A percentile compares a stretch with the other conserved stretches of the same genome.
Conservation (phyloP, 352 stramenopile genomes). For the Globisporangium cederbergense region DNA sequence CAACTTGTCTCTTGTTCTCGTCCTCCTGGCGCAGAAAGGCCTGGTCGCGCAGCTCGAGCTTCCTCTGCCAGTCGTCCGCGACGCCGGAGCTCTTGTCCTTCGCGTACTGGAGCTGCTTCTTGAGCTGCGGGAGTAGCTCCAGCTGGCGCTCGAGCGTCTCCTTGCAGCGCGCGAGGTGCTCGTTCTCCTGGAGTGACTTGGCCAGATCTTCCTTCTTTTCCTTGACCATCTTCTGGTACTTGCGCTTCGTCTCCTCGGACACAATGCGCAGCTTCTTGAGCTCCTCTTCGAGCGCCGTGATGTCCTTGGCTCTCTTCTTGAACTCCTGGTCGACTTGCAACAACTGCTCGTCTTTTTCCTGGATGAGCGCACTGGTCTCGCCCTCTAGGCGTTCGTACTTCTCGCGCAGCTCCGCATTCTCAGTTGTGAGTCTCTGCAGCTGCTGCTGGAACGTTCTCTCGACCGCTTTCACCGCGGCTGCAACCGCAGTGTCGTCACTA, state of each 20-base stretch:
- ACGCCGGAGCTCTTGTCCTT: constrained; percentile 38
- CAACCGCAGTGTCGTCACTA: constrained; percentile 6
- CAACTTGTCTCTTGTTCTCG: constrained; percentile 35
- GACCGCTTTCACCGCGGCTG: constrained; percentile 22
- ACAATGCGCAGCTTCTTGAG: constrained; percentile 28
- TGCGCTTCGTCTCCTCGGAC: constrained; percentile 29
- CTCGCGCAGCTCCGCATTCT: constrained; percentile 14
- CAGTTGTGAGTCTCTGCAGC: constrained; percentile 25
- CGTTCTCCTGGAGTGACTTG: constrained; percentile 49
- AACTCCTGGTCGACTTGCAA: constrained; percentile 22
- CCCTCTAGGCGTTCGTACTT: constrained; percentile 26
- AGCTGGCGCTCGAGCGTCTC: constrained; percentile 34
- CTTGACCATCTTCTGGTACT: constrained; percentile 43
- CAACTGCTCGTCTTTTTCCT: constrained; percentile 17
- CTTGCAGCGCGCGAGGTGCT: constrained; percentile 25
- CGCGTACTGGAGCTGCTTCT: constrained; percentile 43
- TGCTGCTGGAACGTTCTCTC: constrained; percentile 36
- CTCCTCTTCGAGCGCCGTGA: constrained; percentile 24
- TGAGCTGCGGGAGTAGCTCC: constrained; percentile 48
- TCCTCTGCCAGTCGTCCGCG: constrained; percentile 31
- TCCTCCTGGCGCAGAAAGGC: constrained; percentile 53
- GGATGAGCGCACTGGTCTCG: constrained; percentile 29
- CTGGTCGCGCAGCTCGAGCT: constrained; percentile 39
- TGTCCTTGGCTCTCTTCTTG: constrained; percentile 21
- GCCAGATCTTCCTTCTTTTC: constrained; percentile 56